Evolutionary conservation across 257 asterid species (phyloP).

Genomic region (Rhazya stricta): DNA sequence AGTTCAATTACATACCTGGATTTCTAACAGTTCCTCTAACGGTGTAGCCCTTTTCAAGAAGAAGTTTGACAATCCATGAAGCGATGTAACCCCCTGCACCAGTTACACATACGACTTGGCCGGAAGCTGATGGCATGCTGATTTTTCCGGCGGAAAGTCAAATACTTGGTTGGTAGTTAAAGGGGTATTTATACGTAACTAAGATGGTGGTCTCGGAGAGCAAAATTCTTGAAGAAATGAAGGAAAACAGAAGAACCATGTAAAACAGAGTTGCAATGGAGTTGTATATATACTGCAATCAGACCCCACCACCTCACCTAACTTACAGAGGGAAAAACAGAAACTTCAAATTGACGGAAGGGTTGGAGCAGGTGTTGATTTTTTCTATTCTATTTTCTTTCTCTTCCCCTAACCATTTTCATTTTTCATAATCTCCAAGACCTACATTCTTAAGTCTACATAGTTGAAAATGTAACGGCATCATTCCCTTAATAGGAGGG

Average conservation of each 20-base stretch:
- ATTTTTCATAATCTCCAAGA: no score
- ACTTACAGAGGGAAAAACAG: no score
- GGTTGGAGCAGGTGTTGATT: neutral
- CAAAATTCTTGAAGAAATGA: neutral
- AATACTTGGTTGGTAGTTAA: no score
- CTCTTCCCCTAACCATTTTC: no score
- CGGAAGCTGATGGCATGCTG: constrained; percentile 59
- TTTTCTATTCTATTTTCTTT: no score
- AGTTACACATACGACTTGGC: constrained; percentile 81
- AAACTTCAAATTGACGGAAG: neutral
- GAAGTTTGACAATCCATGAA: constrained; percentile 90
- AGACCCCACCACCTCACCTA: neutral
- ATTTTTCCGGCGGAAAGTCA: neutral
- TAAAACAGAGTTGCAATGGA: neutral
- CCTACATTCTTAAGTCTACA: no score
- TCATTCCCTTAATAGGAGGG: no score
- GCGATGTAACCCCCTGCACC: constrained; percentile 99
- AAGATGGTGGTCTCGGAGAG: neutral
- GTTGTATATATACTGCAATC: neutral
- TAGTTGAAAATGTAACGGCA: no score
- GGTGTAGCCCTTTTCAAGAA: constrained; percentile 79
- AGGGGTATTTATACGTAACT: no score
- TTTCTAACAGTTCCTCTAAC: constrained; percentile 91
- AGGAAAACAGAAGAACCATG: neutral
- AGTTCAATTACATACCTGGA: constrained; percentile 46